Percentiles rank a stretch among this genome's conserved stretches.
These are phyloP conservation scores for Coemansia sp. DNA, from an alignment of 192 early-diverging fungal genomes.

Conservation along the genomic window DNA sequence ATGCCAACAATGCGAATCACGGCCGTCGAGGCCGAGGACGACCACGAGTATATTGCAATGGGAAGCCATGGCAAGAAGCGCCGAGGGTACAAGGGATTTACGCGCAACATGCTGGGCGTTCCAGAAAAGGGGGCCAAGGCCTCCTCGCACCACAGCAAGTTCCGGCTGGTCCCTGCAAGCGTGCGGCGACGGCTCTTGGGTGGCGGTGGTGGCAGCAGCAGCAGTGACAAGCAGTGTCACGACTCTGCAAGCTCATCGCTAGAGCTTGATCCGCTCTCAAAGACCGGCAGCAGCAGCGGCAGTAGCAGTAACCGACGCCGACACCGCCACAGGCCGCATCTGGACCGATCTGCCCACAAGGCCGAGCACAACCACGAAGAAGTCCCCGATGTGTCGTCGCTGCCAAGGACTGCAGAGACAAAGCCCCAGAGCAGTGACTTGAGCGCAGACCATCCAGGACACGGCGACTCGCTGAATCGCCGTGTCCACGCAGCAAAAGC, in stretches of 20 bases:
- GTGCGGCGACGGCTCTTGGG: conserved; percentile 44
- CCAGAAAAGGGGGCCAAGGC: conserved; percentile 11
- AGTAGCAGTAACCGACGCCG: background rate
- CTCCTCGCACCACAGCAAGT: conserved; percentile 12
- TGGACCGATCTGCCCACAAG: too few relatives aligned
- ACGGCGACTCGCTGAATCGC: background rate
- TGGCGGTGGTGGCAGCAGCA: conserved; percentile 7
- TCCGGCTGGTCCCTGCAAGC: conserved; percentile 34
- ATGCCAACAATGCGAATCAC: conserved; percentile 42
- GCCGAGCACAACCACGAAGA: background rate
- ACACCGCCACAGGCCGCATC: background rate
- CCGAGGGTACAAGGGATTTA: conserved; percentile 25
- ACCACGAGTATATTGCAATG: conserved; percentile 40
- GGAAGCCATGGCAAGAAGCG: conserved; percentile 25
- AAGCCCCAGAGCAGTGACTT: background rate
- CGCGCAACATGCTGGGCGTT: conserved; percentile 25
- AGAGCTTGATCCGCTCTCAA: conserved; percentile 4
- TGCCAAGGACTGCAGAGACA: too few relatives aligned
- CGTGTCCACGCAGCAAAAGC: background rate
- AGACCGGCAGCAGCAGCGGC: background rate
- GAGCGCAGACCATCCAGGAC: background rate
- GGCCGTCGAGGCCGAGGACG: conserved; percentile 44
- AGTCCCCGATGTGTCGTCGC: too few relatives aligned
- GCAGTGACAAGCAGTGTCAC: background rate
- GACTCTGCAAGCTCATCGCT: conserved; percentile 11